Base-by-base conservation (phyloP, 495 filamentous ascomycete species). In the Immersiella caudata region DNA sequence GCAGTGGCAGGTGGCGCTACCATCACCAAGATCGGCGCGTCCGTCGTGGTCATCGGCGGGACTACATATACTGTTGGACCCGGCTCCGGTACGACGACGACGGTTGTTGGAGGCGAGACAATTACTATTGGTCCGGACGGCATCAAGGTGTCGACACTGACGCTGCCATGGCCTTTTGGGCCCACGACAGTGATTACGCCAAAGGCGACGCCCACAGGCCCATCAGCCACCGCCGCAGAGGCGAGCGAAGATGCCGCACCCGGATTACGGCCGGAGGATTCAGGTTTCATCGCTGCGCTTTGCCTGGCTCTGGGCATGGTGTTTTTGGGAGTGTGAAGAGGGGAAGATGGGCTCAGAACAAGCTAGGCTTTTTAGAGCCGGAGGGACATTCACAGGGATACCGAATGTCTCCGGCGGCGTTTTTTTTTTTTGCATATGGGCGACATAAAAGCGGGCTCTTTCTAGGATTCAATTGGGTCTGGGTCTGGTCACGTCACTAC, bases 1-100 rank as follows among this genome's bases (percentile, higher is more conserved):
- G 79, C 74, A 2, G 70, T 84, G 14, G 78, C 79, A 3, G 83
- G 83, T 36, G 84, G 84, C 12, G 79, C 79, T 8, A 80, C 80
- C 5, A 70, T 85, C 35, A 82, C 83, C 4, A 77, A 82, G 65
- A 66, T 85, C 27, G 84, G 82, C 26, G 70, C 81, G 0, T 82
- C 82, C 6, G 74, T 83, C 4, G 83, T 85, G 6, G 79, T 87
- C 9, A 73, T 88, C 49, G 67, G 73, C n/a, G 78, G 78, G 9
- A 62, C 68, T 2, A 84, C 81, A 0, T 83, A 82, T 68, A 79
- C 78, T 1, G 72, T 86, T 65, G 80, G 78, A 7, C 71, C 77
- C 0, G 73, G 73, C 0, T 65, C 71, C 20, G 66, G 67, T 12
- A 66, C 72, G 0, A 78, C 80, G n/a, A 81, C 75, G 1, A 81